Evolutionary conservation across 2,329 filamentous ascomycete species (phyloP), one percentile per base, ranked within the genome.

Genomic region (Magnaporthiopsis rhizophila): DNA sequence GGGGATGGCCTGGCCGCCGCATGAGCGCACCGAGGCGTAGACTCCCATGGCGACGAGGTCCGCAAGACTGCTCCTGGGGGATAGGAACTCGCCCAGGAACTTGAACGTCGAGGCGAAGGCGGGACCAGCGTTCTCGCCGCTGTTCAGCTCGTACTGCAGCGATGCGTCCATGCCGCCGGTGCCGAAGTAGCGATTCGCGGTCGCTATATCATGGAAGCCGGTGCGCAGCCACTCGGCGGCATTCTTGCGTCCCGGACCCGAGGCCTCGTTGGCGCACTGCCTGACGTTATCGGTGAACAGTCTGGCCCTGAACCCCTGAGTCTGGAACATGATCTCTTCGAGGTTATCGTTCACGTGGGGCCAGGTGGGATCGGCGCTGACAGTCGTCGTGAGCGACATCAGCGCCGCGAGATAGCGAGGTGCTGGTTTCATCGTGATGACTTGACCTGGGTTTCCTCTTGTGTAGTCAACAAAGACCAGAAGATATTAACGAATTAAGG

Each of bases 281-380:
- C 78, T 83, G 64, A 88, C 81, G 18, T 79, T 79, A 62, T 80
- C 79, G 59, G 83, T 80, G 71, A 88, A 86, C 57, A 81, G 79
- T 66, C 84, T 79, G 38, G 80, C 78, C 59, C 79, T 76, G 69
- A 85, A 83, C 3, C 83, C 84, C 45, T 78, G 75, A 63, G 83
- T 81, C 68, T 87, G 82, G 69, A 81, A 86, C 77, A 88, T 83
- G 67, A 87, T 82, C 72, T 87, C 85, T 72, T 88, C 86, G 65
- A 88, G 74, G 71, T 88, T 85, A 69, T 88, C 86, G 24, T 79
- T 79, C 15, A 78, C 69, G 2, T 83, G 80, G 2, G 86, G 86
- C 86, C 86, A 88, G 69, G 84, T 88, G 38, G 82, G 82, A 67
- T 82, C 80, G 30, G 83, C 80, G 60, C 68, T 66, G 61, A 71